Base-by-base conservation (phyloP, 305 asterid genomes). In the Andrographis paniculata region DNA sequence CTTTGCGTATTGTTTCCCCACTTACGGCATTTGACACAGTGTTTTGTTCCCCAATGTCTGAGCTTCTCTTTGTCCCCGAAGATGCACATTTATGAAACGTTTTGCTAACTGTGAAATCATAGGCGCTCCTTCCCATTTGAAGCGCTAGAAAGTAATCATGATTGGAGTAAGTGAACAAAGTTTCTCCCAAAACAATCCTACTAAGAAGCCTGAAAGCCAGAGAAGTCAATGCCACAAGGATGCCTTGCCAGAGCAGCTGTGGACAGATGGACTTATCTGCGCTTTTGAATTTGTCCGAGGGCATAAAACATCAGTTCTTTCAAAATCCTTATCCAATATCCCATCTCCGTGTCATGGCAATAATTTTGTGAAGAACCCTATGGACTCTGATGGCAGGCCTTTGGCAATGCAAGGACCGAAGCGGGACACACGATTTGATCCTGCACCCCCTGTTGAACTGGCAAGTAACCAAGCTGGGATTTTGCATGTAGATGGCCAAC, bases 211-310 rank as follows among this genome's bases (percentile, higher is more conserved):
- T 12, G 87, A 77, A 27, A 58, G 2, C 55, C 73, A 66, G 23
- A 80, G 76, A 66, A 73, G 53, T 53, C 65, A 55, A 53, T 55
- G 56, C 45, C 65, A 30, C 59, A 79, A 75, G 66, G 92, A 77
- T 57, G 51, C 37, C 55, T 43, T 72, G 60, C 69, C 78, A 22
- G 95, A 78, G 56, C 84, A 79, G 33, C 72, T 78, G n/a, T 87
- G 96, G 96, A 84, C 77, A 17, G 78, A 78, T 71, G 96, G 96
- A 41, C 95, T 87, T 41, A 74, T 87, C 60, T 87, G 94, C 28
- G 96, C 96, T 31, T 84, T 87, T 39, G 96, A 87, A 58, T 87
- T 74, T 60, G 56, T 87, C 60, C 69, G 74, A 63, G 71, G 67
- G 14, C 71, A 45, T 43, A 72, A 67, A 55, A 87, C 50, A 49